phyloP scores from a whole-genome alignment of 2,329 filamentous ascomycete genomes.

The Podosphaera xanthii region DNA sequence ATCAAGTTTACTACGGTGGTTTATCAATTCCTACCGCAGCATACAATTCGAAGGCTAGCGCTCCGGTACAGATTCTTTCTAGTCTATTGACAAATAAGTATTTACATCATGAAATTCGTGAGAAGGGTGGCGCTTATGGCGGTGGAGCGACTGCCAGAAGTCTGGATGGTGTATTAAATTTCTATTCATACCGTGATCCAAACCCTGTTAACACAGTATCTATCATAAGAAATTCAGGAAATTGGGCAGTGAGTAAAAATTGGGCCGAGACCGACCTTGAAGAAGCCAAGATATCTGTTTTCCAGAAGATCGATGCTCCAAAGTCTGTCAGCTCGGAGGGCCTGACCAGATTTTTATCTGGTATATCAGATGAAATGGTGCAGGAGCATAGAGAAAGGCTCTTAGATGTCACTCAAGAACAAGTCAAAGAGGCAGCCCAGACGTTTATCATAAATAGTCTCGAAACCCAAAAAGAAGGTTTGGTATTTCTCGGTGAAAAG shows the following conservation, averaged over 20 bases:
- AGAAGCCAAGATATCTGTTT: slow-evolving; percentile 86
- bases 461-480: slow-evolving; percentile 33
- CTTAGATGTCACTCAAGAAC: slow-evolving; percentile 60
- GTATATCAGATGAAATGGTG: slow-evolving; percentile 72
- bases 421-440: slow-evolving; percentile 64
- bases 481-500: slow-evolving; percentile 62
- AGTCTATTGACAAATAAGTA: slow-evolving; percentile 92
- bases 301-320: slow-evolving; percentile 79
- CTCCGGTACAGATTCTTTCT: slow-evolving; percentile 67
- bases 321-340: slow-evolving; percentile 72
- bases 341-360: slow-evolving; percentile 63
- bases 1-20: slow-evolving; percentile 89
- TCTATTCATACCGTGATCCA: slow-evolving; percentile 92
- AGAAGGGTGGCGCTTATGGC: slow-evolving; percentile 92
- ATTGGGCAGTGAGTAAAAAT: slow-evolving; percentile 57
- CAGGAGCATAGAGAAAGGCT: slow-evolving; percentile 64
- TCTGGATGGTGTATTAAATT: slow-evolving; percentile 69
- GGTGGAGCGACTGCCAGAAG: slow-evolving; percentile 67
- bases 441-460: slow-evolving; percentile 52
- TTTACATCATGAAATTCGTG: slow-evolving; percentile 87
- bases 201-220: slow-evolving; percentile 74
- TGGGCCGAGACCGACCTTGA: slow-evolving; percentile 77
- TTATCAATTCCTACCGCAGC: slow-evolving; percentile 63
- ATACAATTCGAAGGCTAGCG: slow-evolving; percentile 52
- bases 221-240: slow-evolving; percentile 63